Conservation (phyloP, 2,329 filamentous ascomycete species). For the Trichoderma simmonsii region DNA sequence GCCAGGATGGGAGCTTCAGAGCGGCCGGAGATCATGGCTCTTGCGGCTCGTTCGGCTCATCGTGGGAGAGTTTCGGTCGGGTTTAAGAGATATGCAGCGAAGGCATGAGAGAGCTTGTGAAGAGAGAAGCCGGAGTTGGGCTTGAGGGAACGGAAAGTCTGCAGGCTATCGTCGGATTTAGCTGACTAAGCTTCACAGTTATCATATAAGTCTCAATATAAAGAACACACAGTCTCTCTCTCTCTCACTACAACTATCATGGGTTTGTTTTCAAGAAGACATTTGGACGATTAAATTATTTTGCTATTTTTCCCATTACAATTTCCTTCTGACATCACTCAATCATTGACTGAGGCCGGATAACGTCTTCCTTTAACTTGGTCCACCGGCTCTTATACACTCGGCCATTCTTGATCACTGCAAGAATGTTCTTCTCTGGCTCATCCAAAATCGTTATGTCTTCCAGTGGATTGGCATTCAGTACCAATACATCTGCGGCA, state of each 20-base stretch:
- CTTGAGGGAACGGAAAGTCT: background rate
- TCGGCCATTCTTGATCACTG: constrained; percentile 54
- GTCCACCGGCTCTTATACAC: constrained; percentile 32
- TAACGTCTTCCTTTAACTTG: constrained; percentile 19
- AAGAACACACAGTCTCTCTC: background rate
- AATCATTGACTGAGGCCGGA: background rate
- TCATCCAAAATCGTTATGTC: constrained; percentile 50
- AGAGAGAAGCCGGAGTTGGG: background rate
- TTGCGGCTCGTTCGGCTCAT: constrained; percentile 34
- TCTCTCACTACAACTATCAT: background rate
- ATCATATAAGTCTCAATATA: background rate
- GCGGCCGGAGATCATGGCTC: constrained; percentile 36
- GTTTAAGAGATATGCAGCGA: background rate
- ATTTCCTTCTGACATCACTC: background rate
- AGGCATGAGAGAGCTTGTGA: background rate
- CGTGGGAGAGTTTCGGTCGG: constrained; percentile 16
- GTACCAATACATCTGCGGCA: constrained; percentile 51
- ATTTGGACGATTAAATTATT: background rate
- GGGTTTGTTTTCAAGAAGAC: background rate
- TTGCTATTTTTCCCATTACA: accelerated
- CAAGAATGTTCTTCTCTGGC: constrained; percentile 46
- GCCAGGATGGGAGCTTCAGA: constrained; percentile 30
- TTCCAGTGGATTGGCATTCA: constrained; percentile 53
- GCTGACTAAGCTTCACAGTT: background rate
- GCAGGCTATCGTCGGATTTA: background rate